A percentile compares a stretch with the other conserved stretches of the same genome.
Conservation (phyloP, 495 filamentous ascomycete species). For the Penicillium longicatenatum region DNA sequence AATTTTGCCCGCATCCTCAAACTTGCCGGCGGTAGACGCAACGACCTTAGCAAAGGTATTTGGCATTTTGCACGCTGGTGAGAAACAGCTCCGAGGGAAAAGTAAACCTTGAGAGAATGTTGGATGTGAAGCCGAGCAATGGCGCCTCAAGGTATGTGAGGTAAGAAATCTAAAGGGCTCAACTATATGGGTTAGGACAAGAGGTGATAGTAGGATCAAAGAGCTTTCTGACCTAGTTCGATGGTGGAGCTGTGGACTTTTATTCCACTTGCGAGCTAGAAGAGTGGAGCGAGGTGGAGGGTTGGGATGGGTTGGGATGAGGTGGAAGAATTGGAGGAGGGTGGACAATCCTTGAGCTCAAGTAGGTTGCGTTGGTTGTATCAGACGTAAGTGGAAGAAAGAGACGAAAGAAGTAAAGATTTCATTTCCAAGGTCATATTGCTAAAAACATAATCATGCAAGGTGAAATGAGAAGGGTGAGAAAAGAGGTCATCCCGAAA, state of each 20-base stretch:
- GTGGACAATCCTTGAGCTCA: background rate
- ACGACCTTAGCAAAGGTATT: constrained; percentile 35
- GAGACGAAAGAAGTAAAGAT: background rate
- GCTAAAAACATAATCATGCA: constrained; percentile 9
- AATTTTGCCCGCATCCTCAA: constrained; percentile 47
- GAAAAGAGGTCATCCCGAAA: constrained; percentile 16
- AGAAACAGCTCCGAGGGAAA: background rate
- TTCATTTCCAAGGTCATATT: background rate
- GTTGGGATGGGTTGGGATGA: too few species aligned
- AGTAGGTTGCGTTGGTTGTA: background rate
- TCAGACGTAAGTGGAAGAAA: background rate
- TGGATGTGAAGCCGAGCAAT: background rate
- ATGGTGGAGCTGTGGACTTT: background rate
- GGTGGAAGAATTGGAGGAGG: too few species aligned
- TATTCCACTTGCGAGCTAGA: background rate
- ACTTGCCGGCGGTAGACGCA: constrained; percentile 39
- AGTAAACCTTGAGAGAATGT: background rate
- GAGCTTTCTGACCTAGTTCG: background rate
- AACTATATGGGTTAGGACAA: background rate
- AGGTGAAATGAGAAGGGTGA: constrained; percentile 12
- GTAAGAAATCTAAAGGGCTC: background rate
- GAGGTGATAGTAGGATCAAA: background rate
- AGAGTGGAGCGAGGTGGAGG: background rate
- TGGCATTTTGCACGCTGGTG: constrained; percentile 25
- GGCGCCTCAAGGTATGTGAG: background rate